Base-by-base conservation (phyloP, 345 rosid genomes). In the Eucalyptus victrix region DNA sequence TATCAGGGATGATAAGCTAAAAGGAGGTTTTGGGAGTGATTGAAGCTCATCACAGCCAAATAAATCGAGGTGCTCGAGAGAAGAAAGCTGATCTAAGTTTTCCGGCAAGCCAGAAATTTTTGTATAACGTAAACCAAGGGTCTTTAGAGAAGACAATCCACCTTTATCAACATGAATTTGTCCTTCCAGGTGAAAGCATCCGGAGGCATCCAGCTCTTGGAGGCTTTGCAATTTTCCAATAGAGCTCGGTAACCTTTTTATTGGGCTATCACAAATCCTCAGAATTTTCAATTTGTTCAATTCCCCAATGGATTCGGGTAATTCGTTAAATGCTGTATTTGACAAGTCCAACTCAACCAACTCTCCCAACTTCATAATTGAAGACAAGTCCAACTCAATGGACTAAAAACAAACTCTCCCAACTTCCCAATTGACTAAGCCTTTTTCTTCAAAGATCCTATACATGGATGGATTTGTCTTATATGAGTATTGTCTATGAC, bases 1-100 rank as follows among this genome's bases (percentile, higher is more conserved):
- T 0, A 6, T 0, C 10, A 14, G 34, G 15, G 8, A n/a, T 14
- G 3, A 8, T 62, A 62, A 62, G 16, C 18, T 6, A 4, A 4
- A 7, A 14, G 18, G 72, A 62, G n/a, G 72, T 30, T 62, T 32
- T 62, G 69, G 72, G 18, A 62, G 34, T 8, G 18, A 14, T 5
- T 62, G 5, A 28, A 62, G 37, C 17, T 62, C n/a, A 4, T 4
- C 5, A 62, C 69, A 62, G 9, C 5, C 4, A 7, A 3, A 3
- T 62, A 62, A 62, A 62, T 62, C 3, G 18, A 62, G 34, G 8
- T 7, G 32, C 4, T 62, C 37, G 18, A 62, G 37, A 6, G 34
- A 6, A 62, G 9, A 14, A 14, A 62, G 4, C 3, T 62, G 16
- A 13, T 30, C 2, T 7, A 62, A 18, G 24, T 19, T 30, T 30